Evolutionary conservation across 805 yeast genomes (phyloP).

Genomic region (Lachancea kluyveri): DNA sequence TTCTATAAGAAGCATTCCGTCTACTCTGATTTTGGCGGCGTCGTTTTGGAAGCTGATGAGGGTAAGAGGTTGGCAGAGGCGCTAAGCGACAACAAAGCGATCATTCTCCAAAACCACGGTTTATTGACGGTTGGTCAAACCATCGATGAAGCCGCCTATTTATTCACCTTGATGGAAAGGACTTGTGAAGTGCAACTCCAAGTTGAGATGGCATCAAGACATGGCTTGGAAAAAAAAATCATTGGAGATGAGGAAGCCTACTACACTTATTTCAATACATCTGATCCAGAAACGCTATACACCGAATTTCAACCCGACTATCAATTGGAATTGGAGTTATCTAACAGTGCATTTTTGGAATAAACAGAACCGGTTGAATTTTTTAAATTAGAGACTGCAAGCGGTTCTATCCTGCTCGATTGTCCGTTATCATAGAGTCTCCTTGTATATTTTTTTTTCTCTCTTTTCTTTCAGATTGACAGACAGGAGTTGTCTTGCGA

Average conservation of each 20-base stretch:
- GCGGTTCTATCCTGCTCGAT: too few relatives aligned
- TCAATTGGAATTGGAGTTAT: slow-evolving; percentile 36
- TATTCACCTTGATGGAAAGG: slow-evolving; percentile 55
- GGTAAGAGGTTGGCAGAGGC: slow-evolving; percentile 56
- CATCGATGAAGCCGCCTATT: slow-evolving; percentile 65
- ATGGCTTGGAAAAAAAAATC: slow-evolving; percentile 35
- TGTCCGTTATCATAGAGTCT: too few relatives aligned
- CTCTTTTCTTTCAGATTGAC: too few relatives aligned
- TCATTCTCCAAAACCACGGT: slow-evolving; percentile 65
- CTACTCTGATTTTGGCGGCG: slow-evolving; percentile 67
- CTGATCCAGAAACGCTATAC: slow-evolving; percentile 62
- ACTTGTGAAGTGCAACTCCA: slow-evolving; percentile 56
- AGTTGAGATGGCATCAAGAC: slow-evolving; percentile 48
- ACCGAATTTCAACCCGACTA: slow-evolving; percentile 66
- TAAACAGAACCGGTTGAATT: too few relatives aligned
- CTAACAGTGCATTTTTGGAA: slow-evolving; percentile 17
- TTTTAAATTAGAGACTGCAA: too few relatives aligned
- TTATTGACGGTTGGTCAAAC: slow-evolving; percentile 62
- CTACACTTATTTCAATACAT: slow-evolving; percentile 51
- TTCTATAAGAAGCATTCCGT: slow-evolving; percentile 63
- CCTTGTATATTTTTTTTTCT: too few relatives aligned
- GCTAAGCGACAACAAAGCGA: slow-evolving; percentile 49
- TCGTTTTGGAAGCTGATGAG: slow-evolving; percentile 59
- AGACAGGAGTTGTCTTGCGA: too few relatives aligned
- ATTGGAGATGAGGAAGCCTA: slow-evolving; percentile 58